A percentile compares a stretch with the other conserved stretches of the same genome.
These are phyloP conservation scores for Pseudogymnoascus sp. DNA, from an alignment of 2,329 filamentous ascomycete genomes.

Conservation along the genomic window DNA sequence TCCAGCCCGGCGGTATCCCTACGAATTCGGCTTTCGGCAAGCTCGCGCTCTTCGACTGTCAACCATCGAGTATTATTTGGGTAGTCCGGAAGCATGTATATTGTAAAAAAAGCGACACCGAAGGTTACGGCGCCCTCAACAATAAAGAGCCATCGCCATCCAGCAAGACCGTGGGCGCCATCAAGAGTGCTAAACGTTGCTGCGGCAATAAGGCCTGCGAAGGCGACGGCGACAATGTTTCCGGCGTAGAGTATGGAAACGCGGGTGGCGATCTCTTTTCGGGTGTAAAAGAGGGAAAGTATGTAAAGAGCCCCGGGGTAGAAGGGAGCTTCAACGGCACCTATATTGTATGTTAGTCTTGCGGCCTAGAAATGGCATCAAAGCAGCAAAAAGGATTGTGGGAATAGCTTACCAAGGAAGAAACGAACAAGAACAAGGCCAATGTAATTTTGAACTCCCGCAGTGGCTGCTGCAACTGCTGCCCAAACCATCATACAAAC, in stretches of 20 bases:
- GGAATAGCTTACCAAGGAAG: constrained; percentile 18
- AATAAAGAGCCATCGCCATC: constrained; percentile 45
- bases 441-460: constrained; percentile 33
- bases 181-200: constrained; percentile 22
- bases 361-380: not conserved
- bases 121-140: constrained; percentile 47
- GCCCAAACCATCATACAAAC: constrained; percentile 31
- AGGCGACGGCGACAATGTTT: constrained; percentile 37
- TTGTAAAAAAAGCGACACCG: constrained; percentile 35
- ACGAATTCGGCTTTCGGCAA: constrained; percentile 34
- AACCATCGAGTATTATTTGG: constrained; percentile 36
- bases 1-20: constrained; percentile 38
- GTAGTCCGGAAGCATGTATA: constrained; percentile 30
- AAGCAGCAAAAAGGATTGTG: constrained; percentile 5
- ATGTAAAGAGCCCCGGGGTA: constrained; percentile 44
- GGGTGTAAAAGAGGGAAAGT: constrained; percentile 48
- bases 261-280: constrained; percentile 39
- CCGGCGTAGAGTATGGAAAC: constrained; percentile 41
- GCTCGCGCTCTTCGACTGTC: constrained; percentile 35
- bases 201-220: constrained; percentile 50
- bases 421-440: constrained; percentile 34
- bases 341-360: not conserved
- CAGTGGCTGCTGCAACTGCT: constrained; percentile 29
- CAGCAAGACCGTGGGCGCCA: constrained; percentile 15
- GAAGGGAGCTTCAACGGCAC: constrained; percentile 25